Evolutionary conservation across 2,329 filamentous ascomycete species (phyloP).

Genomic region (Alternaria gansuensis): DNA sequence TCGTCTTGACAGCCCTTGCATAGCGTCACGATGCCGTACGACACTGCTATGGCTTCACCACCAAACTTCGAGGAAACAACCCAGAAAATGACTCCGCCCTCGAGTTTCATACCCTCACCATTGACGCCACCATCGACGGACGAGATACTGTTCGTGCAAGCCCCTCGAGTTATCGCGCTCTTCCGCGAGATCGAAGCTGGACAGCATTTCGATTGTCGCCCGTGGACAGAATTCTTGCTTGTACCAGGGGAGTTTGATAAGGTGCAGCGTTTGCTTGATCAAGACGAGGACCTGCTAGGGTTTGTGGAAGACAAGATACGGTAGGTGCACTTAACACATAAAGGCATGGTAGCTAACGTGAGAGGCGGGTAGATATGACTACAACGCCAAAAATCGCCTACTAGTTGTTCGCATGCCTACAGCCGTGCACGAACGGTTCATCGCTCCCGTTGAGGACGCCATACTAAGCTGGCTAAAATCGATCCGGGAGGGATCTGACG

Average conservation of each 20-base stretch:
- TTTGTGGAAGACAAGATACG: conserved; percentile 31
- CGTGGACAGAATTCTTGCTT: conserved; percentile 31
- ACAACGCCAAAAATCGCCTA: conserved; percentile 19
- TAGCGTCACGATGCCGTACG: conserved; percentile 25
- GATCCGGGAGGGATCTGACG: conserved; percentile 28
- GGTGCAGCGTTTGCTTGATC: conserved; percentile 21
- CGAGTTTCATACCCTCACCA: conserved; percentile 26
- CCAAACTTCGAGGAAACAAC: conserved; percentile 12
- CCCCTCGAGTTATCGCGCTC: conserved; percentile 28
- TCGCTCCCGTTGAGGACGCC: conserved; percentile 28
- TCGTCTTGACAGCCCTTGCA: conserved; percentile 3
- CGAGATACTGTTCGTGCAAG: conserved; percentile 29
- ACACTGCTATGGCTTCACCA: conserved; percentile 24
- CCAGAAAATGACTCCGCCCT: conserved; percentile 28
- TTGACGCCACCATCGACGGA: conserved; percentile 33
- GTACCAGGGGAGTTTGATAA: conserved; percentile 26
- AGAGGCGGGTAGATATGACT: conserved; percentile 31
- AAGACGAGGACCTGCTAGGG: conserved; percentile 26
- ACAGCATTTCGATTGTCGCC: conserved; percentile 17
- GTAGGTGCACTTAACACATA: conserved; percentile 18
- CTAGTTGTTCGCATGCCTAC: conserved; percentile 37
- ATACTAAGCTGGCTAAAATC: conserved; percentile 31
- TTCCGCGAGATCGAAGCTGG: conserved; percentile 31
- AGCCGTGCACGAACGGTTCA: conserved; percentile 31
- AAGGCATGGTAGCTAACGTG: conserved; percentile 16